These are phyloP conservation scores for Phytophthora tentaculata DNA, from an alignment of 352 stramenopile species.

Conservation along the genomic window DNA sequence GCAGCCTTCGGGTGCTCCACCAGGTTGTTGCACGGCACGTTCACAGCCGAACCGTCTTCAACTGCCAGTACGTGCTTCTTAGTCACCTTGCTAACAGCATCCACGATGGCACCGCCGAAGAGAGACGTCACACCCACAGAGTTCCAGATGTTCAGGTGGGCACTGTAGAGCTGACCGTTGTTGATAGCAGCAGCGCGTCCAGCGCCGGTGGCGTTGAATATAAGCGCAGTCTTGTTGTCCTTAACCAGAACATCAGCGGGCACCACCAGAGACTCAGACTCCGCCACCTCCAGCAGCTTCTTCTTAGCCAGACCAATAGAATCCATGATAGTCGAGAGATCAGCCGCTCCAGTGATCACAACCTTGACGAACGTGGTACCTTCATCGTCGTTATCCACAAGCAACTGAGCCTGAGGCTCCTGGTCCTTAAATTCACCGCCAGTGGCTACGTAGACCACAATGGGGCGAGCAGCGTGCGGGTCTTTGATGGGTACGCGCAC, in stretches of 20 bases:
- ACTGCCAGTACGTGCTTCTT: constrained; percentile 67
- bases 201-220: constrained; percentile 69
- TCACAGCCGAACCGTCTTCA: constrained; percentile 56
- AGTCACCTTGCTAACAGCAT: constrained; percentile 48
- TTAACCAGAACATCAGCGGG: constrained; percentile 64
- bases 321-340: constrained; percentile 60
- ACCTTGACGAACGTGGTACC: constrained; percentile 73
- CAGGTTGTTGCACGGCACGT: constrained; percentile 83
- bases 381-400: constrained; percentile 74
- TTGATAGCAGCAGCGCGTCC: constrained; percentile 69
- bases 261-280: constrained; percentile 63
- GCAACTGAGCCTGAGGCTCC: constrained; percentile 60
- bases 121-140: constrained; percentile 68
- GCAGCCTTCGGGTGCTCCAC: constrained; percentile 67
- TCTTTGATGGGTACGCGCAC: constrained; percentile 75
- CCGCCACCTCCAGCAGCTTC: constrained; percentile 64
- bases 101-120: constrained; percentile 72
- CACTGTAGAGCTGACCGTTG: constrained; percentile 65
- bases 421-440: constrained; percentile 66
- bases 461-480: constrained; percentile 68
- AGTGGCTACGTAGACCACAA: constrained; percentile 79
- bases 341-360: constrained; percentile 63
- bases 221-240: constrained; percentile 66
- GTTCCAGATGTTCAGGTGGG: constrained; percentile 80
- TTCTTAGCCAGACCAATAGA: constrained; percentile 74